These are phyloP conservation scores for Zoysia japonica DNA, from an alignment of 176 grass and related monocot genomes.

Conservation along the genomic window DNA sequence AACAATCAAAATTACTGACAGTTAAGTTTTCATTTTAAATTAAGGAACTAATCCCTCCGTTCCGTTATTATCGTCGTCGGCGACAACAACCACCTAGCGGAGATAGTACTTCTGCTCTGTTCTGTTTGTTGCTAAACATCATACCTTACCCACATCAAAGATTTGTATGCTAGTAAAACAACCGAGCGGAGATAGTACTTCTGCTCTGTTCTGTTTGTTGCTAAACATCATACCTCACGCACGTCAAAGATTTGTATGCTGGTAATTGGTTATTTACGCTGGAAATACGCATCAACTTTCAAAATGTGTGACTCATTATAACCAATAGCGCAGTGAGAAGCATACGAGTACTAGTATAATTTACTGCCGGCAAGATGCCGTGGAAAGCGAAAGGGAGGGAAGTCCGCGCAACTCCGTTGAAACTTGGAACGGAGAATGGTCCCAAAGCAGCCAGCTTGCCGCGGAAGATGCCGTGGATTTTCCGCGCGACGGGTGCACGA, in stretches of 20 bases:
- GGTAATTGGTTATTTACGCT: not conserved
- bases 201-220: not conserved
- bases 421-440: not conserved
- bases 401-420: not conserved
- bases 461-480: conserved; percentile 14
- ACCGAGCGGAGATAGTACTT: too few species aligned
- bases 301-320: not conserved
- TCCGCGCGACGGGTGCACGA: not conserved
- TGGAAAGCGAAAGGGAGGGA: conserved; percentile 2
- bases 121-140: not conserved
- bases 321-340: not conserved
- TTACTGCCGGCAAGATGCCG: conserved; percentile 8
- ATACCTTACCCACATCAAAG: not conserved
- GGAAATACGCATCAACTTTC: not conserved
- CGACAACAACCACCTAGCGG: too few species aligned
- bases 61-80: too few species aligned
- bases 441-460: not conserved
- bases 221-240: not conserved
- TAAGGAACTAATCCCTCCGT: too few species aligned
- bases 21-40: not conserved
- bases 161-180: not conserved
- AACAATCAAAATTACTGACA: not conserved
- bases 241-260: not conserved
- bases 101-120: not conserved
- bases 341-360: not conserved